phyloP scores from a whole-genome alignment of 1,284 basidiomycete genomes.

The Ustilago xerochloae region DNA sequence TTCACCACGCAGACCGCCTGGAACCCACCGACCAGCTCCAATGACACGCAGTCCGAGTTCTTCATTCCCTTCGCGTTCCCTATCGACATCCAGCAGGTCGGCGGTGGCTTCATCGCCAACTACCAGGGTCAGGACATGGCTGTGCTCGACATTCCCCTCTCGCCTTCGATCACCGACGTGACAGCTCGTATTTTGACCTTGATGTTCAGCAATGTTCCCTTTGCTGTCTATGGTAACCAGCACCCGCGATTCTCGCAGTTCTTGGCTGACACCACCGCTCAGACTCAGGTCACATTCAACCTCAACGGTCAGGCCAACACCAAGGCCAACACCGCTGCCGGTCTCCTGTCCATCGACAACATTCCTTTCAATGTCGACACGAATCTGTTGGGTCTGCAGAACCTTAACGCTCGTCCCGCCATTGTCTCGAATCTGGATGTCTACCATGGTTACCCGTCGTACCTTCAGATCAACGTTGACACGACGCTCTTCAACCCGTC shows the following conservation, averaged over 20 bases:
- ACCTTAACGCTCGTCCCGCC: constrained; percentile 75
- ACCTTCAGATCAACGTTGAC: constrained; percentile 78
- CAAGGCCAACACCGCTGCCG: constrained; percentile 78
- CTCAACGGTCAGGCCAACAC: constrained; percentile 75
- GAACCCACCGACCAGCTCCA: constrained; percentile 74
- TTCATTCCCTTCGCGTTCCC: constrained; percentile 79
- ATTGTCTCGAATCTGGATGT: constrained; percentile 77
- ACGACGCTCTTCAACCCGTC: constrained; percentile 70
- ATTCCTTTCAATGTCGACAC: constrained; percentile 78
- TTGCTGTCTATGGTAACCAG: constrained; percentile 73
- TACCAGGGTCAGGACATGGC: constrained; percentile 75
- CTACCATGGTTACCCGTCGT: constrained; percentile 76
- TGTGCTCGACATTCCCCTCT: constrained; percentile 75
- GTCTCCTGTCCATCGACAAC: constrained; percentile 73
- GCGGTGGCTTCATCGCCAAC: constrained; percentile 75
- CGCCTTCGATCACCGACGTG: constrained; percentile 76
- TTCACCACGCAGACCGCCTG: constrained; percentile 74
- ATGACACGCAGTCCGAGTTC: constrained; percentile 75
- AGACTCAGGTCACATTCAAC: constrained; percentile 72
- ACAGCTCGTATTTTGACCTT: constrained; percentile 75
- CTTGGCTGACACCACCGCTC: constrained; percentile 76
- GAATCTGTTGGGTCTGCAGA: constrained; percentile 77
- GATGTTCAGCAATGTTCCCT: constrained; percentile 75
- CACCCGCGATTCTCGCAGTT: constrained; percentile 75
- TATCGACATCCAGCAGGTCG: constrained; percentile 75